phyloP scores from a whole-genome alignment of 169 alveolate genomes.

The Plasmodium fragile region DNA sequence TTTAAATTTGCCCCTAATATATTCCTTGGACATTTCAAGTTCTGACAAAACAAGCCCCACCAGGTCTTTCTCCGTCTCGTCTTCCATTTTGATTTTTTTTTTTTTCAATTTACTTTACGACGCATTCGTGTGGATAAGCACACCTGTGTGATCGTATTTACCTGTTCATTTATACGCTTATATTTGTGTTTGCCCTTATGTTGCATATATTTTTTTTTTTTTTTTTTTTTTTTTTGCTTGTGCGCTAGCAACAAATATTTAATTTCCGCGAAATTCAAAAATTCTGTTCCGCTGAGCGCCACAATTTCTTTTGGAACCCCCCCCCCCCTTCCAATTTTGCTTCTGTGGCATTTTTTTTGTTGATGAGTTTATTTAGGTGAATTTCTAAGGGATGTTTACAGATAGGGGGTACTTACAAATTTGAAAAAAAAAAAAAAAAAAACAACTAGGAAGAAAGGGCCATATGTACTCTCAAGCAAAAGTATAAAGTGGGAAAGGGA shows the following conservation, averaged over 20 bases:
- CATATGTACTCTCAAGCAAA: background rate
- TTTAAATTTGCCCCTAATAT: background rate
- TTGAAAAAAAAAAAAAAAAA: constrained; percentile 5
- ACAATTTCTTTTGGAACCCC: background rate
- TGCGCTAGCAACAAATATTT: background rate
- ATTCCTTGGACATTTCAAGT: constrained; percentile 33
- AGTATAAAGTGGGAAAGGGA: background rate
- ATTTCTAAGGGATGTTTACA: background rate
- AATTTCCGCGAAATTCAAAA: background rate
- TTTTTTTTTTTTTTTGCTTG: background rate
- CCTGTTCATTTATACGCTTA: background rate
- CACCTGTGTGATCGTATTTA: background rate
- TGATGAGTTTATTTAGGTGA: background rate
- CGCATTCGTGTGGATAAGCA: background rate
- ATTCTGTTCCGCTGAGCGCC: background rate
- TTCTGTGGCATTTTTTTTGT: background rate
- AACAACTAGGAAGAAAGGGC: background rate
- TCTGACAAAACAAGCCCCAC: constrained; percentile 10
- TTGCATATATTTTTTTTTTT: background rate
- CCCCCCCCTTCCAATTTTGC: background rate
- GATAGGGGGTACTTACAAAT: background rate
- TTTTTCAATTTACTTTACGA: background rate
- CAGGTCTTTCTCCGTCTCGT: background rate
- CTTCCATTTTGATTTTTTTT: constrained; percentile 10
- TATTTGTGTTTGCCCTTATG: background rate